A percentile compares a stretch with the other conserved stretches of the same genome.
phyloP scores from a whole-genome alignment of 2,329 filamentous ascomycete species.

The Pestalotiopsis sp. region DNA sequence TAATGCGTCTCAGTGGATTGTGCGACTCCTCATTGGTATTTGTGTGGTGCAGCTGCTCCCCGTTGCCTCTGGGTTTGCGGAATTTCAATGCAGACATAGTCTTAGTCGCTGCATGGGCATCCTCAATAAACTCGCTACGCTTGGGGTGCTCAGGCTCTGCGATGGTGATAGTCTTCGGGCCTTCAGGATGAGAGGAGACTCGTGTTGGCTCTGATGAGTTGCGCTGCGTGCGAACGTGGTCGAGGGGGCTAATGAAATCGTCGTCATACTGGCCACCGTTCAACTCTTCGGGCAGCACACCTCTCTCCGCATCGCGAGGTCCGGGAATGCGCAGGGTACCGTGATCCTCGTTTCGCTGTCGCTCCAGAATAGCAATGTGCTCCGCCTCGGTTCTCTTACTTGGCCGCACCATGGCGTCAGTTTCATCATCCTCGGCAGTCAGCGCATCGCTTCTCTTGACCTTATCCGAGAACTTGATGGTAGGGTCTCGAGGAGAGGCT shows the following conservation, averaged over 20 bases:
- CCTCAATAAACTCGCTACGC: slow-evolving; percentile 39
- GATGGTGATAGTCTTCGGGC: slow-evolving; percentile 65
- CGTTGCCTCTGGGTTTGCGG: slow-evolving; percentile 43
- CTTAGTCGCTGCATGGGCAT: slow-evolving; percentile 43
- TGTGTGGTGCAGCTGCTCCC: slow-evolving; percentile 41
- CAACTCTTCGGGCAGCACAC: slow-evolving; percentile 67
- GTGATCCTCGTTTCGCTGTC: slow-evolving; percentile 74
- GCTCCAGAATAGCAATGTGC: slow-evolving; percentile 86
- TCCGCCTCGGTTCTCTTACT: slow-evolving; percentile 65
- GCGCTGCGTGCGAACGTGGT: slow-evolving; percentile 26
- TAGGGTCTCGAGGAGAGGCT: slow-evolving; percentile 31
- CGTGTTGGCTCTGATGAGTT: slow-evolving; percentile 15
- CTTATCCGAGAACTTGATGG: slow-evolving; percentile 72
- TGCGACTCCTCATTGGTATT: slow-evolving; percentile 25
- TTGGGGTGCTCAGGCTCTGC: slow-evolving; percentile 57
- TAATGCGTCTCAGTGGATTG: slow-evolving; percentile 55
- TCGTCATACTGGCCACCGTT: slow-evolving; percentile 35
- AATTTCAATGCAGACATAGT: slow-evolving; percentile 44
- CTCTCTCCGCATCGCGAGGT: slow-evolving; percentile 85
- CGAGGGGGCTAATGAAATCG: slow-evolving; percentile 23
- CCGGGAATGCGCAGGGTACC: slow-evolving; percentile 86
- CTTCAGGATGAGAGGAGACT: slow-evolving; percentile 31
- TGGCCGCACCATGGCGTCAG: slow-evolving; percentile 51
- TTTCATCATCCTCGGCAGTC: slow-evolving; percentile 38
- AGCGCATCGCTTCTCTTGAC: slow-evolving; percentile 61